A percentile compares a stretch with the other conserved stretches of the same genome.
Evolutionary conservation across 2,329 filamentous ascomycete species (phyloP).

Genomic region (Colletotrichum limetticola): DNA sequence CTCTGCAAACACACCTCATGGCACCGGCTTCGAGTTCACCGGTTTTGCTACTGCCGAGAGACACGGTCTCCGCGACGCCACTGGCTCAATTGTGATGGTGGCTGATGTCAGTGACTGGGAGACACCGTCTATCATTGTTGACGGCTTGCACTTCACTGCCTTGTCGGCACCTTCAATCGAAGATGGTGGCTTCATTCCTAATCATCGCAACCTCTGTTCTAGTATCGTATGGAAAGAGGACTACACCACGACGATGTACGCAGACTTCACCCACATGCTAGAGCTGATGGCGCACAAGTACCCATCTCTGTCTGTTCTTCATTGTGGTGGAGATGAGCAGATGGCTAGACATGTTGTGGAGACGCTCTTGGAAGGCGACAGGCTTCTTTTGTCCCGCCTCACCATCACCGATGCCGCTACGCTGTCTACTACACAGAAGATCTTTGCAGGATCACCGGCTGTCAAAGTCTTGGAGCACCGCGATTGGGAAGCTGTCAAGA

Average conservation of each 20-base stretch:
- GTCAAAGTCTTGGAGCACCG: conserved; percentile 44
- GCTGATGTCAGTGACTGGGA: conserved; percentile 43
- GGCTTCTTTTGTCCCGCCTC: conserved; percentile 48
- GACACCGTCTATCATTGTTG: conserved; percentile 52
- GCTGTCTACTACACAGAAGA: conserved; percentile 1
- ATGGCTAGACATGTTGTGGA: conserved; percentile 41
- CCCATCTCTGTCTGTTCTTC: conserved; percentile 51
- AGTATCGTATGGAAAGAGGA: conserved; percentile 60
- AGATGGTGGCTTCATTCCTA: conserved; percentile 54
- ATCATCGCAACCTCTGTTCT: conserved; percentile 60
- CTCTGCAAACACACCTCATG: conserved; percentile 49
- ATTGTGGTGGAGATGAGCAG: conserved; percentile 44
- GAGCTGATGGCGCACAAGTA: conserved; percentile 51
- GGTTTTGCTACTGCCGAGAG: conserved; percentile 53
- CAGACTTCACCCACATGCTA: conserved; percentile 42
- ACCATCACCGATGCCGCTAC: conserved; percentile 40
- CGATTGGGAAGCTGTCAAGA: conserved; percentile 34
- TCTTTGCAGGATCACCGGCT: conserved; percentile 32
- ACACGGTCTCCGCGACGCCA: conserved; percentile 50
- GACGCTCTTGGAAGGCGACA: conserved; percentile 39
- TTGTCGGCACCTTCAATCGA: conserved; percentile 43
- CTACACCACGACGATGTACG: conserved; percentile 39
- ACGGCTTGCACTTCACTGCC: conserved; percentile 56
- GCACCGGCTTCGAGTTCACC: conserved; percentile 47
- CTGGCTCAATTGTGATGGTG: conserved; percentile 55